A percentile compares a stretch with the other conserved stretches of the same genome.
Evolutionary conservation across 2,329 filamentous ascomycete species (phyloP).

Genomic region (Chrysosphaeria jannelii): DNA sequence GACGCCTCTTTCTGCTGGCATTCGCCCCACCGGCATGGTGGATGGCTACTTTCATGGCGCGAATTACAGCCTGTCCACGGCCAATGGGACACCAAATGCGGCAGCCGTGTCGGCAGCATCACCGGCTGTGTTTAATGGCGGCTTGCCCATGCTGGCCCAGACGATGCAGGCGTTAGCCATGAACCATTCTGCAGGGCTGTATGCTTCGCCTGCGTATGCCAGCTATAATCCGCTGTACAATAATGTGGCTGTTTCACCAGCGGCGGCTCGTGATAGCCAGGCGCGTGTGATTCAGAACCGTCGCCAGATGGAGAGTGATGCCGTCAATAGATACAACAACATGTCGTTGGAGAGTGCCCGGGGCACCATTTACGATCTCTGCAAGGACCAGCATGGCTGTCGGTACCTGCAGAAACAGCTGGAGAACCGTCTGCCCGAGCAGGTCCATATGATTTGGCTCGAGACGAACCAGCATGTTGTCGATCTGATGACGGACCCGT

Average conservation of each 20-base stretch:
- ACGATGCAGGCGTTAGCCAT: slow-evolving; percentile 37
- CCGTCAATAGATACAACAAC: slow-evolving; percentile 57
- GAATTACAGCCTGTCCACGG: slow-evolving; percentile 3
- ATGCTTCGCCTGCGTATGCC: slow-evolving; percentile 24
- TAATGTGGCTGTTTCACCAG: slow-evolving; percentile 11
- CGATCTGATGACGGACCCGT: slow-evolving; percentile 95
- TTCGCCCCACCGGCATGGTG: slow-evolving; percentile 1
- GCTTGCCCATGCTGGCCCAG: slow-evolving; percentile 30
- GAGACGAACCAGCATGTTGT: slow-evolving; percentile 86
- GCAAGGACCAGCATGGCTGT: slow-evolving; percentile 95
- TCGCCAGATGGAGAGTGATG: slow-evolving; percentile 41
- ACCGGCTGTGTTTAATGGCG: slow-evolving; percentile 9
- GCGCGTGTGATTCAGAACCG: slow-evolving; percentile 46
- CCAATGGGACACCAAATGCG: too few species aligned
- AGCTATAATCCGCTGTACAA: slow-evolving; percentile 21
- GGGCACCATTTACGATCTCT: slow-evolving; percentile 65
- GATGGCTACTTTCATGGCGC: slow-evolving; percentile 5
- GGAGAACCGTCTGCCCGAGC: slow-evolving; percentile 57
- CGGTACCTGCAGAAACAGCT: slow-evolving; percentile 92
- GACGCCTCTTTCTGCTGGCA: too few species aligned
- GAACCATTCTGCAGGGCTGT: slow-evolving; percentile 16
- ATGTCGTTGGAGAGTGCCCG: slow-evolving; percentile 51
- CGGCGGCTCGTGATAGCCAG: slow-evolving; percentile 33
- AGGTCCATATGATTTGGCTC: slow-evolving; percentile 75
- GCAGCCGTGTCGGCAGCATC: slow-evolving; percentile 3